phyloP scores from a whole-genome alignment of 2,329 filamentous ascomycete species.

The Monosporascus sp. region DNA sequence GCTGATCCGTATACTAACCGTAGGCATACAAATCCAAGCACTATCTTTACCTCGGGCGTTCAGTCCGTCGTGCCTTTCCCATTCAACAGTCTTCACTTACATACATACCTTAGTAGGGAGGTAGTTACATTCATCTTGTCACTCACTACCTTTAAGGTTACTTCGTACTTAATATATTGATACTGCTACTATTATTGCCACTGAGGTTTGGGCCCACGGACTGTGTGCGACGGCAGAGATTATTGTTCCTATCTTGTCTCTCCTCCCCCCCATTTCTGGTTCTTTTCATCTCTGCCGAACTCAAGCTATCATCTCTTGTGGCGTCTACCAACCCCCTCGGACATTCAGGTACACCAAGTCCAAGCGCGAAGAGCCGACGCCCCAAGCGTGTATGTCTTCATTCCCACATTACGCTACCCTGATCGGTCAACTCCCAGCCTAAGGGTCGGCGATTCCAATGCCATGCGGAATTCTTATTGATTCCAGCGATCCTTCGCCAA shows the following conservation, averaged over 20 bases:
- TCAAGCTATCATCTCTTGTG: conserved; percentile 2
- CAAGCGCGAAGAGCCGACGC: background rate
- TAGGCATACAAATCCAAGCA: too few species aligned
- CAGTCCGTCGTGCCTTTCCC: background rate
- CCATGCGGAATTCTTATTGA: conserved; percentile 13
- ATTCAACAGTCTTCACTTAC: background rate
- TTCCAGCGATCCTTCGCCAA: conserved; percentile 9
- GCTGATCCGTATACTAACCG: background rate
- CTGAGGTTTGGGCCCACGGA: background rate
- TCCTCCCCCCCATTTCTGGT: conserved; percentile 1
- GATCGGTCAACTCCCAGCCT: conserved; percentile 4
- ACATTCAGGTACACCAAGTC: conserved; percentile 1
- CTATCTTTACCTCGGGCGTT: background rate
- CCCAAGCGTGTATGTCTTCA: background rate
- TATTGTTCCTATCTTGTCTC: conserved; percentile 13
- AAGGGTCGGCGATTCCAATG: conserved; percentile 10
- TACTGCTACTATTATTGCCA: background rate
- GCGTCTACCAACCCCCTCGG: background rate
- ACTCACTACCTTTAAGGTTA: background rate
- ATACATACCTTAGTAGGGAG: background rate
- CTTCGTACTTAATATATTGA: background rate
- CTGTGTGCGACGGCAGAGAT: conserved; percentile 15
- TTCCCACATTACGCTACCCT: background rate
- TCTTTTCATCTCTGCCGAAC: conserved; percentile 7
- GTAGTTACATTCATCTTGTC: background rate